Evolutionary conservation across 306 rosid species (phyloP).

Genomic region (Lagenaria siceraria): DNA sequence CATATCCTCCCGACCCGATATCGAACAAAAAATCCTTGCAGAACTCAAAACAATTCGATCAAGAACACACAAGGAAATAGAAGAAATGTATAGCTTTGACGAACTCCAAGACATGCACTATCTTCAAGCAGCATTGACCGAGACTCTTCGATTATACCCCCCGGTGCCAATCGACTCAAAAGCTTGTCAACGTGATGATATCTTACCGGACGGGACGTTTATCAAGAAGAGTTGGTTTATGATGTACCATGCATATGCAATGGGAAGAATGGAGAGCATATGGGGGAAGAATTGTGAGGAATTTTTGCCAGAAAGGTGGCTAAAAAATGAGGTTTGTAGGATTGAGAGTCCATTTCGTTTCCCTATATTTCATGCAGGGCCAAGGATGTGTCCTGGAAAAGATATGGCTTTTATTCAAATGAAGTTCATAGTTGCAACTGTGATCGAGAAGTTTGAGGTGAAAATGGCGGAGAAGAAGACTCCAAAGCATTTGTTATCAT

Average conservation of each 20-base stretch:
- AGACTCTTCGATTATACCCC: constrained; percentile 49
- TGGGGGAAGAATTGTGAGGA: constrained; percentile 44
- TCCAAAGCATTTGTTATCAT: constrained; percentile 27
- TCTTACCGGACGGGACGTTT: constrained; percentile 49
- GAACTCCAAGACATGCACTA: constrained; percentile 54
- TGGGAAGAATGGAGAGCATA: constrained; percentile 60
- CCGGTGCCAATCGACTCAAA: constrained; percentile 46
- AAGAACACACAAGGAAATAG: neutral
- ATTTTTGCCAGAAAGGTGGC: constrained; percentile 54
- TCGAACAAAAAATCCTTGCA: constrained; percentile 8
- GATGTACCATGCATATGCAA: constrained; percentile 46
- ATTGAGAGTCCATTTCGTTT: constrained; percentile 34
- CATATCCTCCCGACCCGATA: constrained; percentile 22
- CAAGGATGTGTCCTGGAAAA: constrained; percentile 51
- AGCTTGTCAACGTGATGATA: constrained; percentile 25
- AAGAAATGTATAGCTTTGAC: constrained; percentile 21
- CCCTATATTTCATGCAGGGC: constrained; percentile 55
- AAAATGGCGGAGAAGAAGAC: constrained; percentile 10
- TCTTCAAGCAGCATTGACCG: constrained; percentile 49
- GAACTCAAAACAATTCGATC: constrained; percentile 24
- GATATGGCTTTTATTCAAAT: constrained; percentile 68
- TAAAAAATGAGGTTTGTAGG: constrained; percentile 27
- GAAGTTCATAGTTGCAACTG: constrained; percentile 51
- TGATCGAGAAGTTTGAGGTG: constrained; percentile 33
- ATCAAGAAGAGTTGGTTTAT: constrained; percentile 35